These are phyloP conservation scores for Candida frijolesensis DNA, from an alignment of 1,139 yeast species.

Conservation along the genomic window DNA sequence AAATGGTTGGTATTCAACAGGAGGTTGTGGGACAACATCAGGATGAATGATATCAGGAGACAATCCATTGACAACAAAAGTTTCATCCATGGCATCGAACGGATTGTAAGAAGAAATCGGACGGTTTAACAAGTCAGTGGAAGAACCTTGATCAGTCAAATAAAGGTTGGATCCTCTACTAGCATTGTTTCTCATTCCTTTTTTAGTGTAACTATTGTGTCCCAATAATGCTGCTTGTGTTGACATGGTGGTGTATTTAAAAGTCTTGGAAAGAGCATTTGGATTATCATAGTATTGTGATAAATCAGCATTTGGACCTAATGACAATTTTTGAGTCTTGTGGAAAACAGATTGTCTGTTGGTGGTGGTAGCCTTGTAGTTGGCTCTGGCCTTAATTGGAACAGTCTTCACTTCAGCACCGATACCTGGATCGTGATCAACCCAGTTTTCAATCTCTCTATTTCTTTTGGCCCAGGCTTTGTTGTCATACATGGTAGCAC, in stretches of 20 bases:
- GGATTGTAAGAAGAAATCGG: constrained; percentile 40
- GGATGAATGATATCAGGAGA: constrained; percentile 74
- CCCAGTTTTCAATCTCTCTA: constrained; percentile 79
- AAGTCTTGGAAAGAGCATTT: constrained; percentile 40
- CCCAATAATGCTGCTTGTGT: constrained; percentile 52
- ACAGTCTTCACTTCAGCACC: constrained; percentile 61
- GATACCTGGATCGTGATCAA: constrained; percentile 51
- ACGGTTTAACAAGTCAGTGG: constrained; percentile 39
- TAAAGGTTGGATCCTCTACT: constrained; percentile 24
- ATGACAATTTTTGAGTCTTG: constrained; percentile 37
- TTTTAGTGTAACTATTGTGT: constrained; percentile 24
- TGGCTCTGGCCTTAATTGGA: constrained; percentile 53
- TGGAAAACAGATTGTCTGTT: constrained; percentile 50
- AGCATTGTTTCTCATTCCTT: constrained; percentile 8
- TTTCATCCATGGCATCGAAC: constrained; percentile 44
- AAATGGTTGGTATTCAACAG: constrained; percentile 83
- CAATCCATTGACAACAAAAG: constrained; percentile 46
- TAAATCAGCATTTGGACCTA: constrained; percentile 43
- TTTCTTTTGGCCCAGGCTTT: constrained; percentile 50
- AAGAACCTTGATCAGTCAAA: constrained; percentile 37
- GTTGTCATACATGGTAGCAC: constrained; percentile 64
- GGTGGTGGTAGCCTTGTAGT: constrained; percentile 43
- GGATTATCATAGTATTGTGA: constrained; percentile 43
- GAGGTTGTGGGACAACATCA: constrained; percentile 83
- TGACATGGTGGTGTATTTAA: constrained; percentile 57